Evolutionary conservation across 495 filamentous ascomycete species (phyloP).

Genomic region (Penicillium paradoxum): DNA sequence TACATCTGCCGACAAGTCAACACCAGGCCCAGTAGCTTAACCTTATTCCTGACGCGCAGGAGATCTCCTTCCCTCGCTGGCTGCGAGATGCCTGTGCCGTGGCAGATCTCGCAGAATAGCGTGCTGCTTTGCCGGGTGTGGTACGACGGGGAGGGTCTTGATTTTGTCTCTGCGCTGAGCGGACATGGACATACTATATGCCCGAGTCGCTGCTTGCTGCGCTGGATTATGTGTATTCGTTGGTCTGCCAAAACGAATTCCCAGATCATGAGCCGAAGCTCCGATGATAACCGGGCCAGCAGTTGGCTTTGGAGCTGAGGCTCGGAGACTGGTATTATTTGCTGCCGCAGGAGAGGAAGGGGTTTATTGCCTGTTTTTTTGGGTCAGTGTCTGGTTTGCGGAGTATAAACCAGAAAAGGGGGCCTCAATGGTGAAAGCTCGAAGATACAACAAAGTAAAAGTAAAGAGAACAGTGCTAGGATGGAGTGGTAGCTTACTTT

Average conservation of each 20-base stretch:
- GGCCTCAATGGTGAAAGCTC: not conserved
- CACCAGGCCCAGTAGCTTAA: slow-evolving; percentile 14
- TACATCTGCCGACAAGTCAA: slow-evolving; percentile 28
- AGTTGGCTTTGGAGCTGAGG: slow-evolving; percentile 31
- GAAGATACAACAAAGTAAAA: no score
- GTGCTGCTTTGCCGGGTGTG: not conserved
- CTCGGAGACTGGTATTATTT: slow-evolving; percentile 5
- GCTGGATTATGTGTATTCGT: slow-evolving; percentile 42
- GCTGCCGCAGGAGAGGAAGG: slow-evolving; percentile 20
- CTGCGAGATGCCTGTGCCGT: slow-evolving; percentile 28
- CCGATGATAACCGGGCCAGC: slow-evolving; percentile 38
- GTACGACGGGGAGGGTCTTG: not conserved
- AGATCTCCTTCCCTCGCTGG: slow-evolving; percentile 16
- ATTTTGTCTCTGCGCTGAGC: not conserved
- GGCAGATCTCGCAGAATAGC: slow-evolving; percentile 36
- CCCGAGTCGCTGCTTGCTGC: slow-evolving; percentile 29
- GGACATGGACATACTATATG: slow-evolving; percentile 38
- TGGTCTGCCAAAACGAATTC: slow-evolving; percentile 31
- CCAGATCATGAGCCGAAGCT: slow-evolving; percentile 47
- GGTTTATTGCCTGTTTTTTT: slow-evolving; percentile 35
- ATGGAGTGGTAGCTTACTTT: slow-evolving; percentile 26
- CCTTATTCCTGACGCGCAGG: not conserved
- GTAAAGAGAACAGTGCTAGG: no score
- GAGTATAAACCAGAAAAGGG: not conserved
- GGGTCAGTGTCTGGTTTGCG: not conserved